A percentile compares a stretch with the other conserved stretches of the same genome.
Conservation (phyloP, 345 rosid genomes). For the Gossypium rotundifolium region DNA sequence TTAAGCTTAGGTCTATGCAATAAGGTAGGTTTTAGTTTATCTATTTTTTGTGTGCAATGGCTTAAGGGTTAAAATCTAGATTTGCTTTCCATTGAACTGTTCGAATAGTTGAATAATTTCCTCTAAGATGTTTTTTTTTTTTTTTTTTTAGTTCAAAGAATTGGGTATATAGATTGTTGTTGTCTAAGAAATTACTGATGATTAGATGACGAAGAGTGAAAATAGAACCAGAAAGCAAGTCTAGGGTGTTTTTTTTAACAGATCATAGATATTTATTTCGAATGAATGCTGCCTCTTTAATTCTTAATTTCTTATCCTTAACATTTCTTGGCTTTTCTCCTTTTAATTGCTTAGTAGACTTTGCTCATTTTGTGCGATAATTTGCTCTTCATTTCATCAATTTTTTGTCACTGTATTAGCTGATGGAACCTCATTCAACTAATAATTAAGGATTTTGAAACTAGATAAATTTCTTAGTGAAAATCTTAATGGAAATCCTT, state of each 20-base stretch:
- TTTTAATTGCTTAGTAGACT: background rate
- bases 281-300: too few relatives aligned
- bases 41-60: background rate
- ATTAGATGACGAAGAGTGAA: too few relatives aligned
- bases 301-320: background rate
- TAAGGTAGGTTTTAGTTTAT: background rate
- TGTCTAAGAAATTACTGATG: background rate
- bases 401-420: background rate
- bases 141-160: background rate
- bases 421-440: background rate
- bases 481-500: background rate
- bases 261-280: too few relatives aligned
- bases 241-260: too few relatives aligned
- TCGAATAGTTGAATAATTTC: background rate
- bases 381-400: background rate
- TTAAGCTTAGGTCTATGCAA: background rate
- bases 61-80: background rate
- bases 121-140: background rate
- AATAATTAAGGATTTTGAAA: background rate
- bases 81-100: background rate
- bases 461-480: background rate
- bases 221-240: too few relatives aligned
- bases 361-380: background rate
- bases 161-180: background rate
- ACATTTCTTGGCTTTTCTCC: background rate